Base-by-base conservation (phyloP, 345 rosid genomes). In the Syzygium oleosum region DNA sequence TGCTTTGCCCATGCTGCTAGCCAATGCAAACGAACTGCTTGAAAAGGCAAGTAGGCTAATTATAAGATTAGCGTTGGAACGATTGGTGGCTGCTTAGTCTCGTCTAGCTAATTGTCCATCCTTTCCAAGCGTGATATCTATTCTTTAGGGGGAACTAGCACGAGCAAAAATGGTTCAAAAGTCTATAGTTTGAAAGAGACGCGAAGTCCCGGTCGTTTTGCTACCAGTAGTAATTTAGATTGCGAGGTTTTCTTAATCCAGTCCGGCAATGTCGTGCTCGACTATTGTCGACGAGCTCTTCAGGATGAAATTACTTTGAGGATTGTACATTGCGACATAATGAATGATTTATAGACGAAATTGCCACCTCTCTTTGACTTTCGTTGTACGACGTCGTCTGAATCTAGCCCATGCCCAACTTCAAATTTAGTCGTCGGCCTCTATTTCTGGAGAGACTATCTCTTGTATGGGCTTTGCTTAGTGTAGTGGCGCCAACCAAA, bases 271-370 rank as follows among this genome's bases (percentile, higher is more conserved):
- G 27, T 73, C 0, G 27, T 5, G 49, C 83, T 73, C 46, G 23
- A 73, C 27, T 38, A 73, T 10, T 34, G 46, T 29, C 23, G 79
- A 68, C 79, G 12, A 25, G 29, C 63, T 23, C 63, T 19, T 38
- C 0, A 11, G 43, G 23, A 38, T 19, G 10, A 38, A 19, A 73
- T 19, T 19, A 0, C 0, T 10, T 34, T 21, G 14, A 25, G 49
- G 25, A 34, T 73, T 73, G 25, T 9, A 22, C 14, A 19, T 9
- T 19, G 80, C 80, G 25, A 73, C 25, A 34, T 73, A 23, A 68
- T 16, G 80, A 73, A 34, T 25, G 13, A 34, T 34, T 73, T 38
- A 12, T 9, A 38, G 80, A 73, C 12, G 49, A 41, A 73, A 73
- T 17, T 34, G 80, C 25, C 13, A 19, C 0, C 5, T 73, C 80